Conservation (phyloP, 2,329 filamentous ascomycete species). For the Pseudogymnoascus sp. region DNA sequence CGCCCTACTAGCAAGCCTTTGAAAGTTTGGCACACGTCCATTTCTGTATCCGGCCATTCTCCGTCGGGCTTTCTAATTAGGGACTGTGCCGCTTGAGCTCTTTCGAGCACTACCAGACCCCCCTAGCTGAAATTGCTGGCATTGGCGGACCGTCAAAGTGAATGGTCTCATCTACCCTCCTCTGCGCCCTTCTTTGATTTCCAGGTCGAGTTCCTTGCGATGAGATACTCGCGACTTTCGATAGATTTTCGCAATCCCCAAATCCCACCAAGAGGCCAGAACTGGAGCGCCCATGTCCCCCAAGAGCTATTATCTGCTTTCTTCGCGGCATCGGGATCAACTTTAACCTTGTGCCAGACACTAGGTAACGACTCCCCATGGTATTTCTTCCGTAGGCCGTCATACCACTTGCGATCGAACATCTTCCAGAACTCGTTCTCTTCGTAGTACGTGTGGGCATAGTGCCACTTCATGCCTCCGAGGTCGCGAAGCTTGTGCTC, state of each 20-base stretch:
- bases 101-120: neutral
- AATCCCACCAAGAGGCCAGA: constrained; percentile 49
- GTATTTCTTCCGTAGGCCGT: constrained; percentile 54
- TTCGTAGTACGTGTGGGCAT: constrained; percentile 79
- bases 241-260: constrained; percentile 54
- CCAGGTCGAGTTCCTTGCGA: constrained; percentile 22
- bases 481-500: constrained; percentile 62
- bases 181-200: constrained; percentile 11
- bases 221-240: constrained; percentile 35
- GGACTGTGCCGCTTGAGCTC: neutral
- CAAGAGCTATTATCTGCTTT: constrained; percentile 33
- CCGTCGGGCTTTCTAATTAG: neutral
- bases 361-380: constrained; percentile 52
- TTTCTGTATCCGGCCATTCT: neutral
- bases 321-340: constrained; percentile 41
- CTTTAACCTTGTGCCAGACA: constrained; percentile 63
- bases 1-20: neutral
- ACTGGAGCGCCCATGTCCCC: constrained; percentile 30
- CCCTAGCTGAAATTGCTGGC: neutral
- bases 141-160: neutral
- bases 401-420: constrained; percentile 54
- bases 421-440: constrained; percentile 61
- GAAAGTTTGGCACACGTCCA: neutral
- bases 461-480: constrained; percentile 78
- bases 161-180: neutral